Evolutionary conservation across 805 yeast species (phyloP).

Genomic region (Blastobotrys chiropterorum): DNA sequence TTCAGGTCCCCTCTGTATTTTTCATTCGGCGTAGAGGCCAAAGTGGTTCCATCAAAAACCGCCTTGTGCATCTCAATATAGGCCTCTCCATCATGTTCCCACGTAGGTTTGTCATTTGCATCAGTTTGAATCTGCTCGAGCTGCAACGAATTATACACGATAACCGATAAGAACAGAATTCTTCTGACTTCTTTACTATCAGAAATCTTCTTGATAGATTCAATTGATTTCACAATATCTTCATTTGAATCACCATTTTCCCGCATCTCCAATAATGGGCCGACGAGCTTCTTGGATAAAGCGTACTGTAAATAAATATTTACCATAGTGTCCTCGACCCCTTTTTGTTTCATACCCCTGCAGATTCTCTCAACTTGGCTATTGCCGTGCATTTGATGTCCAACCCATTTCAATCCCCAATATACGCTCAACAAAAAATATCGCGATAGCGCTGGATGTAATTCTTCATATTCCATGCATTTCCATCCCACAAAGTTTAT

Average conservation of each 20-base stretch:
- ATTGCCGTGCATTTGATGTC: background rate
- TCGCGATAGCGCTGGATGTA: background rate
- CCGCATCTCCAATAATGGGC: background rate
- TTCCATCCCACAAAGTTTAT: background rate
- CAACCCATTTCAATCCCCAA: background rate
- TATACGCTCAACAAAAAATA: background rate
- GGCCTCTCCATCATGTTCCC: conserved; percentile 3
- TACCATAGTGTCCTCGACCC: background rate
- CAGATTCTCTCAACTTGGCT: conserved; percentile 1
- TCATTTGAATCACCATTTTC: background rate
- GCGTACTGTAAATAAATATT: background rate
- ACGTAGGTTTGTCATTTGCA: conserved; percentile 1
- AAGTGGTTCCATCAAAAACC: conserved; percentile 3
- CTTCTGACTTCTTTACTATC: background rate
- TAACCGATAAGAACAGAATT: background rate
- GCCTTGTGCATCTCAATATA: conserved; percentile 10
- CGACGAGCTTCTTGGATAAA: background rate
- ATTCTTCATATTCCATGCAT: background rate
- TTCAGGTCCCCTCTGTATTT: conserved; percentile 13
- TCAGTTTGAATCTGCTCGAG: background rate
- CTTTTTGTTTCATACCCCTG: background rate
- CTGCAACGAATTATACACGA: background rate
- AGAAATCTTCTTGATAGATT: conserved; percentile 3
- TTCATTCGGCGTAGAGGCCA: background rate
- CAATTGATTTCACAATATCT: background rate